A percentile compares a stretch with the other conserved stretches of the same genome.
Conservation (phyloP, 1,284 basidiomycete genomes). For the Ustilago bromivora region DNA sequence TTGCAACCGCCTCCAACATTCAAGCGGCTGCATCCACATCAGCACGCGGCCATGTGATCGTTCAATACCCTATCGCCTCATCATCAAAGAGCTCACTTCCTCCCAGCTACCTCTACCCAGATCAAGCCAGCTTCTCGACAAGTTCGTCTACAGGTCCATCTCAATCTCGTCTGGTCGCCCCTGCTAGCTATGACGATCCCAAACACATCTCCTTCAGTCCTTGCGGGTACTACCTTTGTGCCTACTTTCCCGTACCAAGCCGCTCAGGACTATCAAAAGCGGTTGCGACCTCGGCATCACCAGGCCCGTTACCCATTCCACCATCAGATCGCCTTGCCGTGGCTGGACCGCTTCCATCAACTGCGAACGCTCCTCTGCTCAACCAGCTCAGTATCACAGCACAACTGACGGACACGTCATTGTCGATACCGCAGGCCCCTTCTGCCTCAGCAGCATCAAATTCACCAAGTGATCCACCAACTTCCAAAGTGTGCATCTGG, state of each 20-base stretch:
- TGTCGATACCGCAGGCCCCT: not conserved
- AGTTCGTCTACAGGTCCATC: constrained; percentile 13
- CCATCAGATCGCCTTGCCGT: not conserved
- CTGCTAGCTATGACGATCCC: constrained; percentile 29
- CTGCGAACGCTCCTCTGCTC: not conserved
- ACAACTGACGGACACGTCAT: constrained; percentile 2
- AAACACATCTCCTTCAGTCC: constrained; percentile 46
- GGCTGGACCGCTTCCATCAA: not conserved
- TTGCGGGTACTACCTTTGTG: constrained; percentile 49
- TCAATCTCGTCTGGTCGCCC: not conserved
- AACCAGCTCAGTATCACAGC: constrained; percentile 6
- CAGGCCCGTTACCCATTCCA: not conserved
- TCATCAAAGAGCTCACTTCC: constrained; percentile 8
- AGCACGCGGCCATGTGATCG: constrained; percentile 20
- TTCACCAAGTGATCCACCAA: not conserved
- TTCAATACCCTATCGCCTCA: constrained; percentile 27
- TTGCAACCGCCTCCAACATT: constrained; percentile 41
- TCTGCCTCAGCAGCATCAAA: not conserved
- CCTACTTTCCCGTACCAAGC: constrained; percentile 21
- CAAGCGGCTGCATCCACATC: constrained; percentile 13
- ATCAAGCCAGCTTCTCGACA: constrained; percentile 8
- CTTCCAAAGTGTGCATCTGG: constrained; percentile 41
- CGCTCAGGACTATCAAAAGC: not conserved
- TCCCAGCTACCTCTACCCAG: constrained; percentile 30
- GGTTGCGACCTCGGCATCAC: not conserved